Evolutionary conservation across 371 early-diverging fungal species (phyloP).

Genomic region (Quaeritorhiza haematococci): DNA sequence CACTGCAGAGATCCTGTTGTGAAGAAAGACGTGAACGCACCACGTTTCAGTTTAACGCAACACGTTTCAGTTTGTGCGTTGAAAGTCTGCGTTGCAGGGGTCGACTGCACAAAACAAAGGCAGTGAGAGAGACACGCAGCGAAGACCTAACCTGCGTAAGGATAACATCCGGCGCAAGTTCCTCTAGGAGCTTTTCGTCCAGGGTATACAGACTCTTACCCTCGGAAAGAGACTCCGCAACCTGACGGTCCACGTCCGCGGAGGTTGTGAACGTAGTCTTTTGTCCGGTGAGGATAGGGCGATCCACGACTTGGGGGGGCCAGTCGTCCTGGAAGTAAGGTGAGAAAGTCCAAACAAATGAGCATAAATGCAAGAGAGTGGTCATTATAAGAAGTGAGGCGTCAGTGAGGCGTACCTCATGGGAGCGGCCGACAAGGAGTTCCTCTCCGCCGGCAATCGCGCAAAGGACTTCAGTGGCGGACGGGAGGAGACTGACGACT

Average conservation of each 20-base stretch:
- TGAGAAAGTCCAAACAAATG: not conserved
- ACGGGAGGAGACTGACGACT: conserved; percentile 50
- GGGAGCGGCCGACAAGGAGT: conserved; percentile 41
- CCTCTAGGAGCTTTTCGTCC: conserved; percentile 37
- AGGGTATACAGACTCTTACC: conserved; percentile 52
- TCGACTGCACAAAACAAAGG: not conserved
- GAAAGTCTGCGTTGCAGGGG: too few relatives aligned
- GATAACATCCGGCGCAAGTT: conserved; percentile 46
- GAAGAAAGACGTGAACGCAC: not conserved
- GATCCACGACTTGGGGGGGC: conserved; percentile 38
- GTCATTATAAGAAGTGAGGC: too few relatives aligned
- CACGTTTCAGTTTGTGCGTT: not conserved
- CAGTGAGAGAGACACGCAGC: not conserved
- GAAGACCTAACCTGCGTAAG: conserved; percentile 48
- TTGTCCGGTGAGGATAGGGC: conserved; percentile 49
- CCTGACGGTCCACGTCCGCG: conserved; percentile 56
- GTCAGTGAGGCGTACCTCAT: conserved; percentile 7
- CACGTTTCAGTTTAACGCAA: too few relatives aligned
- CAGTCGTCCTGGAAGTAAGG: conserved; percentile 44
- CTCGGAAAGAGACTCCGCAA: conserved; percentile 39
- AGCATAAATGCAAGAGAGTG: not conserved
- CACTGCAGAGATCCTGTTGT: conserved; percentile 46
- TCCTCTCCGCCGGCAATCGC: conserved; percentile 38
- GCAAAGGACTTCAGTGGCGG: conserved; percentile 55
- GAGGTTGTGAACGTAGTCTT: conserved; percentile 56